Evolutionary conservation across 345 rosid genomes (phyloP).

Genomic region (Arabis hirsuta): DNA sequence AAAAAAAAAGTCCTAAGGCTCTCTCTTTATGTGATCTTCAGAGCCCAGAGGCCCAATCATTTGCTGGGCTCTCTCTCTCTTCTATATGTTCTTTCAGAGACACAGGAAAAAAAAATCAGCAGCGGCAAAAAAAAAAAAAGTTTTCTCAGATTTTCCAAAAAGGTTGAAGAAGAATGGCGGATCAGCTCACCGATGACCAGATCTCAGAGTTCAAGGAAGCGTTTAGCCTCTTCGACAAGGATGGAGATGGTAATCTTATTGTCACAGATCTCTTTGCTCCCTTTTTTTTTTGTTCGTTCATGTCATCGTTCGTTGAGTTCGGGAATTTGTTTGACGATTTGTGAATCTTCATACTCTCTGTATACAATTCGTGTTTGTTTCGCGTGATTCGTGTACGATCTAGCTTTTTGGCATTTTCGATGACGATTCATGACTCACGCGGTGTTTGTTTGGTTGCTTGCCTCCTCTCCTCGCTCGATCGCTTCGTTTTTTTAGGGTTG

Average conservation of each 20-base stretch:
- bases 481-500: neutral
- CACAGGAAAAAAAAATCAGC: neutral
- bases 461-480: neutral
- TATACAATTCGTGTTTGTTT: constrained; percentile 15
- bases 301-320: constrained; percentile 1
- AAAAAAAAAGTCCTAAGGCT: neutral
- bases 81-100: neutral
- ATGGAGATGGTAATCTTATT: constrained; percentile 55
- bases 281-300: neutral
- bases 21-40: neutral
- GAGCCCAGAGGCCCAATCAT: constrained; percentile 35
- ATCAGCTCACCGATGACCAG: constrained; percentile 61
- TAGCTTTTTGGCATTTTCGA: constrained; percentile 2
- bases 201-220: constrained; percentile 56
- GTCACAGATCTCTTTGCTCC: constrained; percentile 23
- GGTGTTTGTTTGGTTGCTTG: constrained; percentile 14
- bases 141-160: constrained; percentile 11
- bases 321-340: constrained; percentile 13
- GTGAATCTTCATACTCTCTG: neutral
- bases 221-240: constrained; percentile 53
- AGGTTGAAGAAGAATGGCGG: constrained; percentile 46
- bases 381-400: constrained; percentile 31
- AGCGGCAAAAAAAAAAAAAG: neutral
- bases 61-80: constrained; percentile 14
- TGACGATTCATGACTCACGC: constrained; percentile 2